Evolutionary conservation across 164 flowering plant species (phyloP), one percentile per base, ranked within the genome.

Genomic region (Vitis cinerea): DNA sequence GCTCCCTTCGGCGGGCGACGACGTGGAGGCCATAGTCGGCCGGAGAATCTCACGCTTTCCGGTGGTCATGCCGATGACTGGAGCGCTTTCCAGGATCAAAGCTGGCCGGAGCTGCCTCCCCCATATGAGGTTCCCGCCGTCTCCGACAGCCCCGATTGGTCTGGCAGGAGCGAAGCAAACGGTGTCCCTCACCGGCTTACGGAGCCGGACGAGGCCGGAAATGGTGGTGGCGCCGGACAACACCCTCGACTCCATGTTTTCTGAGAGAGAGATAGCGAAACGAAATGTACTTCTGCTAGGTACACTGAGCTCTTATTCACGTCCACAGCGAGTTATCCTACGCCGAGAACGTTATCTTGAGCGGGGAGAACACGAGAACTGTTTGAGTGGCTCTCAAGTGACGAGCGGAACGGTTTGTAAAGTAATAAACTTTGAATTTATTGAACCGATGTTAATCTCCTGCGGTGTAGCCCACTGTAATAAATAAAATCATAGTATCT

Each of bases 51-150:
- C 82, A 16, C 85, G 55, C 63, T 71, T 84, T 10, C 54, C 71
- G 7, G 73, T 72, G 44, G 19, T 12, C 2, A 23, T 11, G 29
- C 8, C 12, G 29, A 57, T n/a, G 10, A 44, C 30, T 27, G 77
- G 71, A n/a, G 80, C 71, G 58, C 70, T 75, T 73, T 88, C 92
- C 63, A 90, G 79, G 0, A 90, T 82, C 71, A 89, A 62, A 9
- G 81, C 65, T 16, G 94, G 91, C 0, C 95, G 83, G 59, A 92
- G 92, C 76, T 90, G 97, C 72, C 95, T 84, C 2, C 95, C 95
- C 86, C 93, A 94, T 0, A 88, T 77, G 62, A 92, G 78, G 72
- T 88, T 92, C 59, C 97, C 97, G 30, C 90, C 98, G 23, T 81
- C 90, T 10, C 80, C 77, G 14, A 87, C 81, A 27, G 82, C 72